Base-by-base conservation (phyloP, 2,329 filamentous ascomycete species). In the Pseudodiploospora longispora region DNA sequence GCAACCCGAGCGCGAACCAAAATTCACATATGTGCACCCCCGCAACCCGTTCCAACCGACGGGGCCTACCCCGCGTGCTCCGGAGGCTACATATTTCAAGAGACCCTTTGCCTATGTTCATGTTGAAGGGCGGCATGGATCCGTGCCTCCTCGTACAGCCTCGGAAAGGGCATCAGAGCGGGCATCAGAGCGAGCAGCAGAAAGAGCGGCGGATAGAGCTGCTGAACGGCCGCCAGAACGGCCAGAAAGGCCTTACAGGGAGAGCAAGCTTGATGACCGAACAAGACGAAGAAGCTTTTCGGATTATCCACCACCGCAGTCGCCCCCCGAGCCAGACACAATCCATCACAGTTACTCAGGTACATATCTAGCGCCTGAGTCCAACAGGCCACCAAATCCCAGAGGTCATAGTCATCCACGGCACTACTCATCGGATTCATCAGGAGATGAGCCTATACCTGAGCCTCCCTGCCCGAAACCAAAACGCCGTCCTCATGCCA, bases 371-470 rank as follows among this genome's bases (percentile, higher is more conserved):
- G 64, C 66, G 35, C 58, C 67, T 6, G 55, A 63, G 30, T 36
- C 51, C 7, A 58, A 51, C 47, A 56, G 61, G 37, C 59, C 59
- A 10, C 43, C 52, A 1, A 59, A 60, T 19, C 52, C 56, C 12
- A 67, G 74, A 19, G 61, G 72, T 30, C 72, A 76, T 52, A 76
- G 72, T 50, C 74, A 76, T 42, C 70, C 72, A 0, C 63, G 69
- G 30, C 65, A 67, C 40, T 58, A 61, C 36, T 67, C 67, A 27
- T 66, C 65, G 3, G 58, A 61, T 10, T 64, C 67, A 2, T 70
- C 69, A n/a, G 68, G 69, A 2, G 65, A 69, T 2, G 68, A 69
- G 12, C 52, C 54, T n/a, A 47, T 38, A 3, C 59, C 59, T 3
- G 47, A 43, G 3, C 38, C 36, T 6, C 30, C 36, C 28, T 38